Conservation (phyloP, 2,329 filamentous ascomycete genomes). For the Zasmidium angulare region DNA sequence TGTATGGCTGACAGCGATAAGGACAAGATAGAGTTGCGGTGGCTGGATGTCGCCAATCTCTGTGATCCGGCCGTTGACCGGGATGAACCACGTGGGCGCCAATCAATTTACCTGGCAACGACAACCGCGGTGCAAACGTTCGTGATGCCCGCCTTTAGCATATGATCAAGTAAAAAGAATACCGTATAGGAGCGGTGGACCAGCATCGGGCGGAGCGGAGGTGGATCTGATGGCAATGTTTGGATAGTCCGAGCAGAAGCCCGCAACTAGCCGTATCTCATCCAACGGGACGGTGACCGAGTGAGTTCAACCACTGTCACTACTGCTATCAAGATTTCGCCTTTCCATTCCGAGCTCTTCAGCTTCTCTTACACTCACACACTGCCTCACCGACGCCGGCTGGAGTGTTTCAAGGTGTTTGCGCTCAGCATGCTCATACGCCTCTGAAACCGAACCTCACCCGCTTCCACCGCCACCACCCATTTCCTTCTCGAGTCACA, state of each 20-base stretch:
- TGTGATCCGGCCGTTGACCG: background rate
- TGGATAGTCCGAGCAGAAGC: background rate
- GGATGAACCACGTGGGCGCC: background rate
- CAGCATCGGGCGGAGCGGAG: background rate
- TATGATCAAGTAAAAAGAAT: background rate
- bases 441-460: background rate
- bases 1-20: background rate
- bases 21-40: background rate
- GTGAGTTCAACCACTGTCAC: background rate
- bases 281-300: background rate
- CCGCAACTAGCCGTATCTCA: background rate
- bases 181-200: too few species aligned
- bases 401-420: background rate
- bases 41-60: background rate
- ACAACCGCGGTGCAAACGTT: background rate
- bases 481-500: conserved; percentile 1
- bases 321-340: background rate
- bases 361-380: background rate
- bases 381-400: background rate
- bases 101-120: background rate
- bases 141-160: background rate
- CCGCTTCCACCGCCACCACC: background rate
- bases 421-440: background rate
- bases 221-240: too few species aligned
- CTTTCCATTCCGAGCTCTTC: too few species aligned